Evolutionary conservation across 2,329 filamentous ascomycete genomes (phyloP), one percentile per base, ranked within the genome.

Genomic region (Pleomassaria siparia): DNA sequence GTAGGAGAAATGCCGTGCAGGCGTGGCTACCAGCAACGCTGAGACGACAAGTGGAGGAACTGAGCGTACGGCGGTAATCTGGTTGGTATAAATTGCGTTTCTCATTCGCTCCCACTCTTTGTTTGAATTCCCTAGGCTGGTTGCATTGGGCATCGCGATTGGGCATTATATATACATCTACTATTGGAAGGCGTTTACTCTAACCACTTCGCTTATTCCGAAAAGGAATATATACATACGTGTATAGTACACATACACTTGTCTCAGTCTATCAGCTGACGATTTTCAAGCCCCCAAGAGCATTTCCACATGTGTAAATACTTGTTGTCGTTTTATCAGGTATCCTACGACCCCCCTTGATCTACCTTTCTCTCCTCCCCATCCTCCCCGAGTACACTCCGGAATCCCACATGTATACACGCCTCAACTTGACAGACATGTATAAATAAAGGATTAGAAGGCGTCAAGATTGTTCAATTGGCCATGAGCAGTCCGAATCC

Each of bases 161-260:
- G 35, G 35, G 35, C 35, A 37, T 37, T 37, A 22, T 3, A 6
- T 22, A 30, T 37, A 22, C 35, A 20, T 20, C 18, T 37, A 10
- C 18, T 20, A 37, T 37, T 13, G 6, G n/a, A 13, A 20, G 32
- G 35, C 35, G 18, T n/a, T 22, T 37, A n/a, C 20, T 9, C 24
- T 4, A 5, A 37, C n/a, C 35, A 24, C n/a, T n/a, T 13, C 35
- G 20, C 18, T 4, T 37, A 12, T 3, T 18, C 13, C 5, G 20
- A 40, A 40, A 40, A 40, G 37, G n/a, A 28, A 26, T 16, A 21
- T 24, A 40, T 18, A 9, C 16, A 40, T 16, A 40, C 37, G 37
- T 40, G 37, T 16, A 28, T 24, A 40, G 15, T 16, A 35, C 12
- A 40, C 36, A 40, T 35, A 35, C 30, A 35, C 7, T n/a, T n/a